These are phyloP conservation scores for Fusarium palustre DNA, from an alignment of 2,329 filamentous ascomycete genomes.

Conservation along the genomic window DNA sequence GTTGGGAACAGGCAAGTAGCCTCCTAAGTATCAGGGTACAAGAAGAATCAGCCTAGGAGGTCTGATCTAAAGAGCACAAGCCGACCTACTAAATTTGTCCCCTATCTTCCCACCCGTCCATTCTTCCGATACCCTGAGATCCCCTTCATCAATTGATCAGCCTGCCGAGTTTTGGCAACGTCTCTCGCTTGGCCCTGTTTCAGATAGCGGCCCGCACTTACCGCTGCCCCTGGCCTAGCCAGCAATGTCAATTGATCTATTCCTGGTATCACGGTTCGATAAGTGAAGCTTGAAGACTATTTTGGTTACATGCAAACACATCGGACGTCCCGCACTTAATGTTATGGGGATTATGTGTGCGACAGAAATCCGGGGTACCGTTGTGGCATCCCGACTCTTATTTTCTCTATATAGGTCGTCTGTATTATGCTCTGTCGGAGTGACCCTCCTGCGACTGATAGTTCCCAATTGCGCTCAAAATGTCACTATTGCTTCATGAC, in stretches of 20 bases:
- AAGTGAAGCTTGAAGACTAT: background rate
- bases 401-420: conserved; percentile 42
- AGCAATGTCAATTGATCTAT: background rate
- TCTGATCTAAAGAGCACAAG: no score
- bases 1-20: no score
- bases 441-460: conserved; percentile 28
- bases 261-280: background rate
- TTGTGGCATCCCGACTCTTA: conserved; percentile 28
- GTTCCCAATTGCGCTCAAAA: conserved; percentile 37
- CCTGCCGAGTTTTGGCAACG: conserved; percentile 11
- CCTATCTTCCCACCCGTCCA: no score
- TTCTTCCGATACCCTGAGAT: background rate
- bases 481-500: conserved; percentile 28
- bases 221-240: conserved; percentile 1
- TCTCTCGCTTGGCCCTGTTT: conserved; percentile 25
- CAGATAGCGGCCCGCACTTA: conserved; percentile 12
- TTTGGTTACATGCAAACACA: background rate
- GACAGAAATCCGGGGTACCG: conserved; percentile 1
- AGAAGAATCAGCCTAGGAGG: no score
- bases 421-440: conserved; percentile 29
- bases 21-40: no score
- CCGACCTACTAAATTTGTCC: no score
- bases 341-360: background rate
- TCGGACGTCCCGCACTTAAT: background rate
- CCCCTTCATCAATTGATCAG: conserved; percentile 4